These are phyloP conservation scores for Lachnellula subtilissima DNA, from an alignment of 2,329 filamentous ascomycete species.

Conservation along the genomic window DNA sequence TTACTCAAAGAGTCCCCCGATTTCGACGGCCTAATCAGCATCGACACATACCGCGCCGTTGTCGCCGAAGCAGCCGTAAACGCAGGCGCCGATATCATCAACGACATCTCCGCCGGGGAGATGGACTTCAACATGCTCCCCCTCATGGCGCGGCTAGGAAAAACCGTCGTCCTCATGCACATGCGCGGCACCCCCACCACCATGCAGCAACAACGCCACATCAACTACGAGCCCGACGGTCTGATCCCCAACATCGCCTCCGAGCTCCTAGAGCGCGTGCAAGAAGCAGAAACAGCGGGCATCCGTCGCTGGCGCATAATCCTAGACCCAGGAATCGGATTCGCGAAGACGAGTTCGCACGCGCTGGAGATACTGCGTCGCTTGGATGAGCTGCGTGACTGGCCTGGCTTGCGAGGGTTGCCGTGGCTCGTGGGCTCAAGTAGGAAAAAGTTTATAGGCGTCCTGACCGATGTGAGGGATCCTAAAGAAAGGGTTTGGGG, in stretches of 20 bases:
- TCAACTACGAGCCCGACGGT: conserved; percentile 51
- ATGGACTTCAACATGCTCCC: conserved; percentile 78
- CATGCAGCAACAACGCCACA: conserved; percentile 48
- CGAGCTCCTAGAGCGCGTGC: conserved; percentile 59
- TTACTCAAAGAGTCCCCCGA: conserved; percentile 65
- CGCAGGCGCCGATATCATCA: conserved; percentile 86
- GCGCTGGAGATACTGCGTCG: conserved; percentile 75
- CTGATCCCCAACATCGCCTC: conserved; percentile 49
- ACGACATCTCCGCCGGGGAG: conserved; percentile 82
- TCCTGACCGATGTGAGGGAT: conserved; percentile 68
- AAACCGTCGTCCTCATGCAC: conserved; percentile 72
- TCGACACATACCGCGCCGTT: conserved; percentile 86
- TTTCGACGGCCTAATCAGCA: conserved; percentile 63
- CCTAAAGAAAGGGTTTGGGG: conserved; percentile 73
- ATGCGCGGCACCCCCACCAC: conserved; percentile 66
- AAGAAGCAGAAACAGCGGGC: conserved; percentile 72
- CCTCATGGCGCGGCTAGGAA: conserved; percentile 71
- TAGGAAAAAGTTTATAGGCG: conserved; percentile 84
- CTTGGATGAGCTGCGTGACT: conserved; percentile 58
- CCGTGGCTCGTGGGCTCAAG: conserved; percentile 90
- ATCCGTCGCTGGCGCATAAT: conserved; percentile 91
- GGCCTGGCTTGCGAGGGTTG: conserved; percentile 61
- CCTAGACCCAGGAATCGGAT: conserved; percentile 89
- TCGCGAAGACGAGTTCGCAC: conserved; percentile 77
- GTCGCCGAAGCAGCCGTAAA: conserved; percentile 73